A percentile compares a stretch with the other conserved stretches of the same genome.
Evolutionary conservation across 202 grass and related monocot genomes (phyloP).

Genomic region (Setaria italica): DNA sequence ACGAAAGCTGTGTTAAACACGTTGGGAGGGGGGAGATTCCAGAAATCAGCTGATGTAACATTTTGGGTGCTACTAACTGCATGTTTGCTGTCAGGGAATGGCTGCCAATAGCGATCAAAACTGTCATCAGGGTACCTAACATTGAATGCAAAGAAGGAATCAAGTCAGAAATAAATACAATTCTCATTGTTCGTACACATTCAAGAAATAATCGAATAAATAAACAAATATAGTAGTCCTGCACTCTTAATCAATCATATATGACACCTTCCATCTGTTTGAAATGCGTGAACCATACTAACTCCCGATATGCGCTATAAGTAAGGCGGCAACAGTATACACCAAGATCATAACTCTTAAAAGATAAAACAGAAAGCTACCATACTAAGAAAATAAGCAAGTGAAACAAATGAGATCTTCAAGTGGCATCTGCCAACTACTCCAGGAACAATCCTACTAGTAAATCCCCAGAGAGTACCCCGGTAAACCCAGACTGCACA

Average conservation of each 20-base stretch:
- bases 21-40: slow-evolving; percentile 82
- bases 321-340: not conserved
- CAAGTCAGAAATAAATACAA: slow-evolving; percentile 16
- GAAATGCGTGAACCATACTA: not conserved
- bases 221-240: not conserved
- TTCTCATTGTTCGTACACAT: not conserved
- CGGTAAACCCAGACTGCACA: not conserved
- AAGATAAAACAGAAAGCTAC: slow-evolving; percentile 1
- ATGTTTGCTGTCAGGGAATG: slow-evolving; percentile 63
- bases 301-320: not conserved
- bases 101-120: slow-evolving; percentile 87
- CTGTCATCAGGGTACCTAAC: slow-evolving; percentile 88
- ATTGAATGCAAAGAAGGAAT: slow-evolving; percentile 35
- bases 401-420: not conserved
- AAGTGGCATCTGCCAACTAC: slow-evolving; percentile 1
- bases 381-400: slow-evolving; percentile 5
- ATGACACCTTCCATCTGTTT: not conserved
- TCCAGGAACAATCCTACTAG: not conserved
- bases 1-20: slow-evolving; percentile 84
- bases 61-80: slow-evolving; percentile 83
- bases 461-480: not conserved
- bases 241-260: not conserved
- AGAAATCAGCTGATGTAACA: slow-evolving; percentile 72
- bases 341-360: not conserved
- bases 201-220: slow-evolving; percentile 7